Conservation (phyloP, 1,284 basidiomycete species). For the Naganishia sp. region DNA sequence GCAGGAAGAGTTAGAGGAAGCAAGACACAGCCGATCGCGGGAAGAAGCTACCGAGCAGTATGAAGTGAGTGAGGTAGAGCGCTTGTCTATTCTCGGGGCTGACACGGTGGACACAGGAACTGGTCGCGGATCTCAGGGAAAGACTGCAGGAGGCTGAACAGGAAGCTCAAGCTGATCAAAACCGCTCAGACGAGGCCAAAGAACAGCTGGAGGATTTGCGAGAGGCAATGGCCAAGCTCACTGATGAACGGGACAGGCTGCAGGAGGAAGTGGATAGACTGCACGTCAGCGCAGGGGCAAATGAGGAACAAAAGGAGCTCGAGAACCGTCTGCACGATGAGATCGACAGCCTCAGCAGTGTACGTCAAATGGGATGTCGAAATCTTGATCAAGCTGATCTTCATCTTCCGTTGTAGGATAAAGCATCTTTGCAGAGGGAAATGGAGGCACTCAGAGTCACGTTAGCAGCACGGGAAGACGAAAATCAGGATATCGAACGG, state of each 20-base stretch:
- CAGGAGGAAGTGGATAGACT: constrained; percentile 56
- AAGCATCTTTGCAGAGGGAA: constrained; percentile 46
- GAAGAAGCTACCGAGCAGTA: constrained; percentile 62
- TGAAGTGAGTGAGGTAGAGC: constrained; percentile 60
- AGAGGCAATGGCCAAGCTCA: constrained; percentile 56
- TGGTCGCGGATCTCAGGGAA: constrained; percentile 66
- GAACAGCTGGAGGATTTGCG: constrained; percentile 66
- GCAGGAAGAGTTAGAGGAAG: constrained; percentile 69
- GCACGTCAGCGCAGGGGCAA: constrained; percentile 22
- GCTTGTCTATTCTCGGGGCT: not conserved
- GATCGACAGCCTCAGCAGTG: constrained; percentile 67
- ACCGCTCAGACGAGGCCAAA: constrained; percentile 59
- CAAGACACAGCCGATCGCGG: constrained; percentile 47
- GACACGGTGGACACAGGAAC: constrained; percentile 21
- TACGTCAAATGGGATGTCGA: constrained; percentile 44
- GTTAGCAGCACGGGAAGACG: constrained; percentile 41
- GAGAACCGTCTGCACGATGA: constrained; percentile 26
- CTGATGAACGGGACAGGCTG: constrained; percentile 62
- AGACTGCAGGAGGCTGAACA: constrained; percentile 64
- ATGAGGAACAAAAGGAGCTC: constrained; percentile 23
- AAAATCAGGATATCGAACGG: constrained; percentile 53
- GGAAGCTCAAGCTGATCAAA: constrained; percentile 58
- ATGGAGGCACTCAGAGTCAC: constrained; percentile 39
- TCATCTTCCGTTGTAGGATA: constrained; percentile 39
- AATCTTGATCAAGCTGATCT: not conserved